Evolutionary conservation across 2,329 filamentous ascomycete species (phyloP), one percentile per base, ranked within the genome.

Genomic region (Pseudodiploospora longispora): DNA sequence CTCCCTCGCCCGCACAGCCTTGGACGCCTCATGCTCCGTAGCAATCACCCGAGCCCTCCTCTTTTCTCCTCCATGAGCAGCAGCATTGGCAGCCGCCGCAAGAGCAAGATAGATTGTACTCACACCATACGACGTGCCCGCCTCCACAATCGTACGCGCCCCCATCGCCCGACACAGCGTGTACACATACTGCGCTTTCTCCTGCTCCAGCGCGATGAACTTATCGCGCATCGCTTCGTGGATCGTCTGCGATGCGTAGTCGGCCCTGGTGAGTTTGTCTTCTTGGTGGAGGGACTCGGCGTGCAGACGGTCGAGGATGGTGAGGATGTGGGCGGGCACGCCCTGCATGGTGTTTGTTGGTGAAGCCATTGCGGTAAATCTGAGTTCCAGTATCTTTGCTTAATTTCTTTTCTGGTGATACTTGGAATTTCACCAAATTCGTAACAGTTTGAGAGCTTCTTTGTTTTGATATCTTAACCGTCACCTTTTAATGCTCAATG

Each of bases 21-120:
- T 83, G 2, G 52, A 55, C 0, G 59, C 55, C 58, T 83, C 80
- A 37, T 78, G 72, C 58, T 83, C 80, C 0, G 79, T 83, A 0
- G 69, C 78, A 51, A 83, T 71, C 0, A 83, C 76, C 10, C 31
- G 54, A 5, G 44, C 58, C 42, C 9, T 58, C 31, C 38, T 19
- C 19, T 19, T 19, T 19, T 19, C 19, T 19, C 19, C 19, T 4
- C 51, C 27, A 35, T 41, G 6, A 41, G 48, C 2, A 51, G 52
- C 0, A 63, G 64, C 19, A 43, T 75, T 80, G 43, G 74, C 66
- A 0, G 66, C 68, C 0, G 76, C 75, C 0, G 77, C 80, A 3
- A 82, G 62, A 0, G 78, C 76, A 6, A 83, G 70, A 50, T 81
- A 83, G 41, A 83, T 79, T 0, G 78, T 82, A 42, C 74, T 78